Evolutionary conservation across 305 asterid genomes (phyloP).

Genomic region (Fraxinus greggii): DNA sequence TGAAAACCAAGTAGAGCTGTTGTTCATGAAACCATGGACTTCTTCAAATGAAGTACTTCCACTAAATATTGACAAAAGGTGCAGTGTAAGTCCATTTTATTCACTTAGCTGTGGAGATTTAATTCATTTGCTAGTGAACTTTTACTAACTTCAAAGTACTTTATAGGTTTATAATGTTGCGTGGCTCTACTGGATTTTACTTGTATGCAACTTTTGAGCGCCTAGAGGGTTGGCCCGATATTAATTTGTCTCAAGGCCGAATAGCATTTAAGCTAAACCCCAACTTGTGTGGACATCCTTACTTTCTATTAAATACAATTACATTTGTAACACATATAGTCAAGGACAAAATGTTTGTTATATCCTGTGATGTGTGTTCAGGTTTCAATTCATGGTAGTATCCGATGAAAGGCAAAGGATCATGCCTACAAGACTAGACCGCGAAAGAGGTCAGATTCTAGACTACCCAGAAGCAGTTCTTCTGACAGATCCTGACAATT

Average conservation of each 20-base stretch:
- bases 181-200: conserved; percentile 73
- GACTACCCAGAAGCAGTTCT: conserved; percentile 88
- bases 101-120: neutral
- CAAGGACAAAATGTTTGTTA: neutral
- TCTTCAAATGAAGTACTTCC: conserved; percentile 39
- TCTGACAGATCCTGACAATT: conserved; percentile 61
- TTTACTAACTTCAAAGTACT: neutral
- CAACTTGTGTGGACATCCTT: conserved; percentile 39
- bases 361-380: conserved; percentile 20
- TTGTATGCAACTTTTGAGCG: conserved; percentile 67
- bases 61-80: conserved; percentile 86
- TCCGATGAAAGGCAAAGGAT: conserved; percentile 76
- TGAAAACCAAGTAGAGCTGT: conserved; percentile 57
- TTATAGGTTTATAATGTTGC: conserved; percentile 58
- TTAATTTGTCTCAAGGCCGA: conserved; percentile 61
- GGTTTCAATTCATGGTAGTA: conserved; percentile 80
- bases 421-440: conserved; percentile 71
- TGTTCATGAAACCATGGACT: conserved; percentile 46
- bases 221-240: conserved; percentile 68
- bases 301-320: neutral
- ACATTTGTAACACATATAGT: neutral
- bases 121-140: neutral
- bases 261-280: conserved; percentile 71
- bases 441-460: conserved; percentile 51
- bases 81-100: conserved; percentile 31